Percentiles rank a stretch among this genome's conserved stretches.
phyloP scores from a whole-genome alignment of 805 yeast species.

The Cyberlindnera mrakii region DNA sequence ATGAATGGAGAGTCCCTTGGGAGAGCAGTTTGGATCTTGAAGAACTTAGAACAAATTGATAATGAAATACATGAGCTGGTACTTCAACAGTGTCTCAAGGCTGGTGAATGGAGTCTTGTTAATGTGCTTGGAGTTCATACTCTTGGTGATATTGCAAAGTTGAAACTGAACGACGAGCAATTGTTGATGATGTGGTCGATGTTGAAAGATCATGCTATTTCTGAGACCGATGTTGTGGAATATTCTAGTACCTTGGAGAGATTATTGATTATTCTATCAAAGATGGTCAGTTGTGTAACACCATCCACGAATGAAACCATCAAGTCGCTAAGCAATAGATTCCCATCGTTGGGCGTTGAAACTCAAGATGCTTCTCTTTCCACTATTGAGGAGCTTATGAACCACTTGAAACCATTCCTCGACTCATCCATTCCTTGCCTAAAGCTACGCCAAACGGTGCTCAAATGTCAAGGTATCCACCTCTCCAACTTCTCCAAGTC shows the following conservation, averaged over 20 bases:
- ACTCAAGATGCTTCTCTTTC: neutral
- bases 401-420: conserved; percentile 1
- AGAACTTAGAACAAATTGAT: conserved; percentile 12
- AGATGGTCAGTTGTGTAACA: neutral
- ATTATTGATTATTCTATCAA: neutral
- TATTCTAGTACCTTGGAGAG: neutral
- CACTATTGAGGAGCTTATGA: neutral
- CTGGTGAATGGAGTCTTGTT: conserved; percentile 5
- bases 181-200: conserved; percentile 6
- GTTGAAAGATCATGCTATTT: neutral
- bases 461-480: conserved; percentile 14
- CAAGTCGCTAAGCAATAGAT: neutral
- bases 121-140: conserved; percentile 10
- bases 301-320: neutral
- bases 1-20: conserved; percentile 18
- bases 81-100: conserved; percentile 6
- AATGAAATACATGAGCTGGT: conserved; percentile 12
- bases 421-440: conserved; percentile 3
- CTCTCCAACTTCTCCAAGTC: conserved; percentile 6
- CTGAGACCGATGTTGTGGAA: neutral
- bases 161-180: conserved; percentile 7
- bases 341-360: neutral
- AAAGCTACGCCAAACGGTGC: conserved; percentile 3
- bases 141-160: conserved; percentile 2
- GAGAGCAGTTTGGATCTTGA: conserved; percentile 21